Percentiles rank a stretch among this genome's conserved stretches.
These are phyloP conservation scores for Fusarium sulawesiense DNA, from an alignment of 2,329 filamentous ascomycete species.

Conservation along the genomic window DNA sequence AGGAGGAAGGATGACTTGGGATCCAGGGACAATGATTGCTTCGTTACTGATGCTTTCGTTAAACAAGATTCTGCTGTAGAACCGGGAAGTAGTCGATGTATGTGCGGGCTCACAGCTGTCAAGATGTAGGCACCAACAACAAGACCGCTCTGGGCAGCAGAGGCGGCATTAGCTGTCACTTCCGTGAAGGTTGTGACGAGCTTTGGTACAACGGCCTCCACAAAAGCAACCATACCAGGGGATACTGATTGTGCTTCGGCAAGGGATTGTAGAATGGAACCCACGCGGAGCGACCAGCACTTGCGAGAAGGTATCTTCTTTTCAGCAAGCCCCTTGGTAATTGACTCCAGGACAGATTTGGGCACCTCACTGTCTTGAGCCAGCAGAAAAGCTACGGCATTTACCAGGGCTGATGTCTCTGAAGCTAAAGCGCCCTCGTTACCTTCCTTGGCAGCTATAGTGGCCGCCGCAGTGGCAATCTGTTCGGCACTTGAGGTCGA, in stretches of 20 bases:
- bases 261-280: slow-evolving; percentile 73
- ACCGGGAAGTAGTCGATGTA: slow-evolving; percentile 67
- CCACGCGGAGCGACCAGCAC: slow-evolving; percentile 81
- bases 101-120: slow-evolving; percentile 69
- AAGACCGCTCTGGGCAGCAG: slow-evolving; percentile 84
- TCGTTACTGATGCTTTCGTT: slow-evolving; percentile 69
- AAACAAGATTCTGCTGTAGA: slow-evolving; percentile 58
- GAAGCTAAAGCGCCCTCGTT: slow-evolving; percentile 85
- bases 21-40: slow-evolving; percentile 74
- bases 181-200: slow-evolving; percentile 81
- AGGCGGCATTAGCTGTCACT: slow-evolving; percentile 78
- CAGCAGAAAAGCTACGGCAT: slow-evolving; percentile 72
- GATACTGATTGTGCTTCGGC: slow-evolving; percentile 58
- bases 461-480: slow-evolving; percentile 73
- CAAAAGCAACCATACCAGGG: slow-evolving; percentile 61
- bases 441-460: slow-evolving; percentile 82
- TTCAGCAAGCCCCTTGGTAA: slow-evolving; percentile 84
- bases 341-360: slow-evolving; percentile 74
- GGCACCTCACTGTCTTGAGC: slow-evolving; percentile 70
- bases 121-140: slow-evolving; percentile 82
- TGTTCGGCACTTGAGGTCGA: slow-evolving; percentile 73
- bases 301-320: slow-evolving; percentile 84
- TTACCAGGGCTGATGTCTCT: slow-evolving; percentile 77
- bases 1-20: slow-evolving; percentile 90
- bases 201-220: slow-evolving; percentile 63